Evolutionary conservation across 2,329 filamentous ascomycete genomes (phyloP).

Genomic region (Thelonectria rubi): DNA sequence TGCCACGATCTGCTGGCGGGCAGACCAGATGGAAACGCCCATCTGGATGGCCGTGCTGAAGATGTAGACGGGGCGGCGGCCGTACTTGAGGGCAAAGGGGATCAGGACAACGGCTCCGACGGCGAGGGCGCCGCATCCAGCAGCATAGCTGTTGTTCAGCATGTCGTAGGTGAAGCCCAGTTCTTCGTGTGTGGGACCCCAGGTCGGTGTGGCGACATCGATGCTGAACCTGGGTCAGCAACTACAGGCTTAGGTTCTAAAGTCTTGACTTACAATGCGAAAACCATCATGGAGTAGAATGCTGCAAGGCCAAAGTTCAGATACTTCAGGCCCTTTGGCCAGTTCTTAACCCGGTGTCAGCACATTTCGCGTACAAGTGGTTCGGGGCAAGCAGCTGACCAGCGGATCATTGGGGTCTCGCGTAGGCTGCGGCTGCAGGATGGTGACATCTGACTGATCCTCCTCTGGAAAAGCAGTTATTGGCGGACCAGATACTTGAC

Average conservation of each 20-base stretch:
- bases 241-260: not conserved
- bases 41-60: constrained; percentile 9
- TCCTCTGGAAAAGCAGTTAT: not conserved
- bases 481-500: not conserved
- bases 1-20: constrained; percentile 50
- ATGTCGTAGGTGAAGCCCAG: constrained; percentile 52
- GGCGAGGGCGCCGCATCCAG: constrained; percentile 52
- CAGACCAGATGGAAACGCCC: constrained; percentile 51
- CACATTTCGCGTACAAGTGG: not conserved
- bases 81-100: constrained; percentile 57
- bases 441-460: not conserved
- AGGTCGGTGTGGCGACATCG: constrained; percentile 37
- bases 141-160: constrained; percentile 57
- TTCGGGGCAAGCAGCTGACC: not conserved
- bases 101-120: constrained; percentile 54
- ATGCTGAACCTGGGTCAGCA: constrained; percentile 12
- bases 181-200: constrained; percentile 53
- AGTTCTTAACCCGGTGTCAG: not conserved
- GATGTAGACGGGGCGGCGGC: constrained; percentile 56
- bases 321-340: constrained; percentile 8
- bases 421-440: constrained; percentile 18
- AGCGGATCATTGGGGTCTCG: constrained; percentile 22
- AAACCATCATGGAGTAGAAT: constrained; percentile 14
- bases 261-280: not conserved
- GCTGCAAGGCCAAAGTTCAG: constrained; percentile 11